phyloP scores from a whole-genome alignment of 2,329 filamentous ascomycete genomes.

The Aspergillus eucalypticola region DNA sequence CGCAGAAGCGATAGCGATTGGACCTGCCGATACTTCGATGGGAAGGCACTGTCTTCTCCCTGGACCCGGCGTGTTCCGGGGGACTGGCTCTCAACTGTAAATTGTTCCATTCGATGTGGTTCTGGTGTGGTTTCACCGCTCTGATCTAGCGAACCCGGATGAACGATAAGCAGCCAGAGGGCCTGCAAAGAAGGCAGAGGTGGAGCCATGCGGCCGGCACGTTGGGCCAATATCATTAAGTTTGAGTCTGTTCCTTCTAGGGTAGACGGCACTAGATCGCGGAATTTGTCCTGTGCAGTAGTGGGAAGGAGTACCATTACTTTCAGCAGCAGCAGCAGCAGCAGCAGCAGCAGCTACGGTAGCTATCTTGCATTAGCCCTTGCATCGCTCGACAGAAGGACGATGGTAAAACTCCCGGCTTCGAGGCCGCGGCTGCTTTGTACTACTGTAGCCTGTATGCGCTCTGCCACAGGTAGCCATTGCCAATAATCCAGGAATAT shows the following conservation, averaged over 20 bases:
- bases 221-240: slow-evolving; percentile 24
- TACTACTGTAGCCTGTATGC: slow-evolving; percentile 12
- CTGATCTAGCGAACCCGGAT: slow-evolving; percentile 16
- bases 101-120: slow-evolving; percentile 18
- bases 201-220: slow-evolving; percentile 25
- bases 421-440: slow-evolving; percentile 14
- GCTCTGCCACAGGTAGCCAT: neutral
- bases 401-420: slow-evolving; percentile 19
- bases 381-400: slow-evolving; percentile 21
- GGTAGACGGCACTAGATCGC: slow-evolving; percentile 18
- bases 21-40: neutral
- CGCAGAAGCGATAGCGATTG: neutral
- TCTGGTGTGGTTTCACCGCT: slow-evolving; percentile 29
- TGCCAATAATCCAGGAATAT: slow-evolving; percentile 11
- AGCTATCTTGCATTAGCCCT: slow-evolving; percentile 28
- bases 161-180: slow-evolving; percentile 26
- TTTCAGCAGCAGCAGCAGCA: neutral
- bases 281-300: slow-evolving; percentile 23
- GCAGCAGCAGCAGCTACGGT: slow-evolving; percentile 18
- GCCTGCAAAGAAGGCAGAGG: slow-evolving; percentile 16
- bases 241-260: slow-evolving; percentile 21
- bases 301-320: slow-evolving; percentile 10
- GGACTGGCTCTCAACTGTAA: slow-evolving; percentile 21
- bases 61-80: slow-evolving; percentile 28
- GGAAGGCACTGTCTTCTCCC: slow-evolving; percentile 9